Conservation (phyloP, 148 eudicot genomes). For the Nyssa sinensis region DNA sequence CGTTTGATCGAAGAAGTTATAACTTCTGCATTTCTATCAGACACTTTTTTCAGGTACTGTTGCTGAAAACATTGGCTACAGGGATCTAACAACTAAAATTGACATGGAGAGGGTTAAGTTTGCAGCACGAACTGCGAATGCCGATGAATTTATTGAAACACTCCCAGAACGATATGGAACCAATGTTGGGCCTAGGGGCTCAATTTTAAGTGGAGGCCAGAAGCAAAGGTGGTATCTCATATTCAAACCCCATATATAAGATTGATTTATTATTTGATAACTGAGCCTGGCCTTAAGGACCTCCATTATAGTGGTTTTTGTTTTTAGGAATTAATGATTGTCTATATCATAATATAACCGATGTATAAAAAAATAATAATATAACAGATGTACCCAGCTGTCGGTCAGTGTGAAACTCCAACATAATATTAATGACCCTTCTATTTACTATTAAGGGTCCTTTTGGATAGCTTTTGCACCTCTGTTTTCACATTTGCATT, state of each 20-base stretch:
- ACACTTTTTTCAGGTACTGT: conserved; percentile 85
- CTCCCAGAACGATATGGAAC: conserved; percentile 77
- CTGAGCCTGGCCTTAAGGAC: background rate
- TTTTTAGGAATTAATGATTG: background rate
- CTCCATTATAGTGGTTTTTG: background rate
- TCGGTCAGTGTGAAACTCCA: background rate
- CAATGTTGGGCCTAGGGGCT: conserved; percentile 80
- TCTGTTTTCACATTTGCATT: no score
- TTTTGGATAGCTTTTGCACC: no score
- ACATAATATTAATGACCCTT: background rate
- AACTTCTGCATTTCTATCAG: conserved; percentile 37
- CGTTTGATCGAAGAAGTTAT: background rate
- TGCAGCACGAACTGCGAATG: conserved; percentile 90
- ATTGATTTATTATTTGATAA: background rate
- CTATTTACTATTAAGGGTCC: background rate
- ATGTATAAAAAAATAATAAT: no score
- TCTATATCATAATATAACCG: background rate
- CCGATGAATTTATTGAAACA: conserved; percentile 75
- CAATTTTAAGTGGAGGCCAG: conserved; percentile 91
- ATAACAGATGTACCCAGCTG: background rate
- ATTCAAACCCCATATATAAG: background rate
- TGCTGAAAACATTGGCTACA: conserved; percentile 92
- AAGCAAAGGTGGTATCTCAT: conserved; percentile 67
- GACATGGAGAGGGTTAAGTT: conserved; percentile 74
- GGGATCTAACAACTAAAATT: conserved; percentile 63